Evolutionary conservation across 2,329 filamentous ascomycete species (phyloP).

Genomic region (Rutstroemia sp.): DNA sequence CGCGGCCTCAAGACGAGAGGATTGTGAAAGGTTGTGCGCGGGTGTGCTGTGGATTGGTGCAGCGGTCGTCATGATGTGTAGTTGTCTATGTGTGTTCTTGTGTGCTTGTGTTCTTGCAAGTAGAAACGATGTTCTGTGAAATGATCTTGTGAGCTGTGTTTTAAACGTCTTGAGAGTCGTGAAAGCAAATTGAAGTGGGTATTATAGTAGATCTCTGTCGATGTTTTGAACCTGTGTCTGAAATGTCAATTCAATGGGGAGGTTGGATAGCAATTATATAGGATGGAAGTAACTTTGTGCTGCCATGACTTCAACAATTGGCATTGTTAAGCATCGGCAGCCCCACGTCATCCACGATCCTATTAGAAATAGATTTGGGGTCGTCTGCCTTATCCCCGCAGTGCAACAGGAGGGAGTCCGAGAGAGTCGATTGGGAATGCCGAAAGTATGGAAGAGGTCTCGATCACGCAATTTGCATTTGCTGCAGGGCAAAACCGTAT

Average conservation of each 20-base stretch:
- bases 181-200: neutral
- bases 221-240: neutral
- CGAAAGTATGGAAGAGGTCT: neutral
- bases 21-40: constrained; percentile 33
- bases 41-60: constrained; percentile 31
- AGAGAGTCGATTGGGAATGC: neutral
- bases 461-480: neutral
- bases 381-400: neutral
- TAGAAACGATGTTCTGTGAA: neutral
- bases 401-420: neutral
- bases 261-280: neutral
- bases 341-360: constrained; percentile 3
- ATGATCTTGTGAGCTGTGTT: neutral
- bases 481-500: too few species aligned
- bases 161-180: neutral
- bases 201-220: neutral
- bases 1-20: constrained; percentile 21
- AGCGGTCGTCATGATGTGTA: constrained; percentile 33
- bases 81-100: neutral
- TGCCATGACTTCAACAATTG: neutral
- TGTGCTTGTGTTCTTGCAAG: neutral
- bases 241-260: neutral
- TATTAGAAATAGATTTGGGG: constrained; percentile 7
- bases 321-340: neutral
- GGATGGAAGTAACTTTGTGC: too few species aligned